Conservation (phyloP, 257 asterid genomes). For the Penstemon eatonii region DNA sequence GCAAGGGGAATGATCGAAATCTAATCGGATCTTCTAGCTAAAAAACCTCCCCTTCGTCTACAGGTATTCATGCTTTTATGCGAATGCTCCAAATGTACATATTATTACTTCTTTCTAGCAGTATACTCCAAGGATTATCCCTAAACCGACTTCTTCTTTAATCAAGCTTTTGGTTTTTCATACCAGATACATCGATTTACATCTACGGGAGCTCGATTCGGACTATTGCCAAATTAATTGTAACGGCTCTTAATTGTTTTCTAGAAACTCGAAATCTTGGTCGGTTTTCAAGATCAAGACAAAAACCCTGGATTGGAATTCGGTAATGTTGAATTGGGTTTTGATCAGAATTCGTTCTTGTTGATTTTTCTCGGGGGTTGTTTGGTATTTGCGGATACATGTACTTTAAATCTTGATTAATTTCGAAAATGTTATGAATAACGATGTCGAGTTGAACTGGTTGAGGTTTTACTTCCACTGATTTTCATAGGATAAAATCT, state of each 20-base stretch:
- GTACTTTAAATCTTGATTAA: not conserved
- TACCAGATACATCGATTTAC: conserved; percentile 4
- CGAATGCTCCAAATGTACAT: not conserved
- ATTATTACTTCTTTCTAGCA: not conserved
- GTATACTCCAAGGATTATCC: not conserved
- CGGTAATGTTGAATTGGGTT: conserved; percentile 1
- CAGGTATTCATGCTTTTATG: not conserved
- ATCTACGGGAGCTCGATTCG: not conserved
- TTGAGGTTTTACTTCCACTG: conserved; percentile 10
- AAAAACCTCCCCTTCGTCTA: not conserved
- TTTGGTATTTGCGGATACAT: too few species aligned
- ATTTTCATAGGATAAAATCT: conserved; percentile 17
- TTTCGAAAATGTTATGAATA: not conserved
- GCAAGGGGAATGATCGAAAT: not conserved
- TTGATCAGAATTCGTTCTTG: conserved; percentile 3
- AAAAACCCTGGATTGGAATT: not conserved
- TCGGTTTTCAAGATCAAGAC: conserved; percentile 12
- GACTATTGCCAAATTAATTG: not conserved
- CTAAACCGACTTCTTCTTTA: not conserved
- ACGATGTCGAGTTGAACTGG: not conserved
- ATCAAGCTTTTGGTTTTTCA: not conserved
- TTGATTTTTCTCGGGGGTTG: too few species aligned
- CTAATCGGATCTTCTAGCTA: not conserved
- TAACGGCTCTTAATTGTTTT: not conserved
- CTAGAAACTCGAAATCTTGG: conserved; percentile 17